These are phyloP conservation scores for Paraphoma sp. DNA, from an alignment of 2,329 filamentous ascomycete genomes.

Conservation along the genomic window DNA sequence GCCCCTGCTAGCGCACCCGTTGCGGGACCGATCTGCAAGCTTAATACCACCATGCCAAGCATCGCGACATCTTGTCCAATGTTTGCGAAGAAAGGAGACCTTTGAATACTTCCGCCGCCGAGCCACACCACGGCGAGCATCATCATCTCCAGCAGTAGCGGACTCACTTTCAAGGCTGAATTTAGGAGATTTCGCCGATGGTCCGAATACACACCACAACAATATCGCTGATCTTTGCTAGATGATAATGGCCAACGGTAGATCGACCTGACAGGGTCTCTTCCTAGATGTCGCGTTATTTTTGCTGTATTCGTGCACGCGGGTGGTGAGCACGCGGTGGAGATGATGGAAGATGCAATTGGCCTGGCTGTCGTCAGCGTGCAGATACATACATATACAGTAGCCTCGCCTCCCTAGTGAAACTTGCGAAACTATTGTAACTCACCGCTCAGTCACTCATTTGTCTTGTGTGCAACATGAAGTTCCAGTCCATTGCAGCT, in stretches of 20 bases:
- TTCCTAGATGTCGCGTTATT: not conserved
- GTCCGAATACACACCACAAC: not conserved
- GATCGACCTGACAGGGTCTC: not conserved
- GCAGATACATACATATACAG: constrained; percentile 5
- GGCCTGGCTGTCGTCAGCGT: not conserved
- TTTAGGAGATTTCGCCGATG: not conserved
- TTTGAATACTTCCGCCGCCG: constrained; percentile 1
- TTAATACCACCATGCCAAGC: constrained; percentile 28
- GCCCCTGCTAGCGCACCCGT: constrained; percentile 14
- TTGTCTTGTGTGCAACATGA: constrained; percentile 24
- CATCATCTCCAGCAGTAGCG: constrained; percentile 1
- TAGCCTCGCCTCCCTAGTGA: not conserved
- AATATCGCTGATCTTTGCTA: not conserved
- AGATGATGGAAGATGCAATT: constrained; percentile 5
- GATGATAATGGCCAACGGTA: not conserved
- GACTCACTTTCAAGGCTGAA: not conserved
- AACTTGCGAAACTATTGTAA: not conserved
- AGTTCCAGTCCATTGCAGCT: constrained; percentile 23
- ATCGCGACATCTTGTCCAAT: constrained; percentile 35
- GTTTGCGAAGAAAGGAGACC: constrained; percentile 25
- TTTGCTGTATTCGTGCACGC: not conserved
- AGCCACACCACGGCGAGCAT: constrained; percentile 1
- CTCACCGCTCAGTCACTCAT: constrained; percentile 7
- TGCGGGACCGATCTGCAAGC: constrained; percentile 23
- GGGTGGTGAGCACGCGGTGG: not conserved